A percentile compares a stretch with the other conserved stretches of the same genome.
Evolutionary conservation across 2,329 filamentous ascomycete species (phyloP).

Genomic region (Penicillium sp.): DNA sequence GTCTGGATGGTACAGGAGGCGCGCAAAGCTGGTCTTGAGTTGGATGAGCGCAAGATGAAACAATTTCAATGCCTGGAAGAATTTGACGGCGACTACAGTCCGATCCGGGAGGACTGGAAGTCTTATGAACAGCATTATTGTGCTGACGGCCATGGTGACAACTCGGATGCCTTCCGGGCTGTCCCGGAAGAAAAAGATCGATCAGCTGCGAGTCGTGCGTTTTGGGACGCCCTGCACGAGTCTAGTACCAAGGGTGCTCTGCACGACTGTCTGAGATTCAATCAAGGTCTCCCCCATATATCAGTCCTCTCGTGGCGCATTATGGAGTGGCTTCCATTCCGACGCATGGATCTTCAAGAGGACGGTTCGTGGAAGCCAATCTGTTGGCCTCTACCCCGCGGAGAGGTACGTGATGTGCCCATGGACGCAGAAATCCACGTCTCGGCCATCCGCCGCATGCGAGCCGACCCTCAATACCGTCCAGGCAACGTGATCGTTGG

Average conservation of each 20-base stretch:
- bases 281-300: slow-evolving; percentile 50
- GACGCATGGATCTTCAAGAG: slow-evolving; percentile 67
- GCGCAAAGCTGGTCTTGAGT: slow-evolving; percentile 59
- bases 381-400: slow-evolving; percentile 69
- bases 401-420: slow-evolving; percentile 72
- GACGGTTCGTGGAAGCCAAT: slow-evolving; percentile 76
- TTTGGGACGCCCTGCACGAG: slow-evolving; percentile 54
- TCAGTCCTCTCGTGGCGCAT: slow-evolving; percentile 65
- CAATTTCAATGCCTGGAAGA: slow-evolving; percentile 58
- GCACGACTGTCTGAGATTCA: slow-evolving; percentile 66
- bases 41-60: slow-evolving; percentile 63
- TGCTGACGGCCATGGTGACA: slow-evolving; percentile 8
- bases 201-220: slow-evolving; percentile 35
- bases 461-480: slow-evolving; percentile 57
- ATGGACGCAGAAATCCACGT: slow-evolving; percentile 63
- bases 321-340: slow-evolving; percentile 78
- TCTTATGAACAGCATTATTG: slow-evolving; percentile 11
- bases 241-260: slow-evolving; percentile 52
- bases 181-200: slow-evolving; percentile 18
- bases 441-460: slow-evolving; percentile 67
- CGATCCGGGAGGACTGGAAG: slow-evolving; percentile 24
- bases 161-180: slow-evolving; percentile 11
- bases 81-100: slow-evolving; percentile 31
- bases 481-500: slow-evolving; percentile 76
- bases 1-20: slow-evolving; percentile 66